Evolutionary conservation across 257 asterid species (phyloP), one percentile per base, ranked within the genome.

Genomic region (Knoxia roxburghii): DNA sequence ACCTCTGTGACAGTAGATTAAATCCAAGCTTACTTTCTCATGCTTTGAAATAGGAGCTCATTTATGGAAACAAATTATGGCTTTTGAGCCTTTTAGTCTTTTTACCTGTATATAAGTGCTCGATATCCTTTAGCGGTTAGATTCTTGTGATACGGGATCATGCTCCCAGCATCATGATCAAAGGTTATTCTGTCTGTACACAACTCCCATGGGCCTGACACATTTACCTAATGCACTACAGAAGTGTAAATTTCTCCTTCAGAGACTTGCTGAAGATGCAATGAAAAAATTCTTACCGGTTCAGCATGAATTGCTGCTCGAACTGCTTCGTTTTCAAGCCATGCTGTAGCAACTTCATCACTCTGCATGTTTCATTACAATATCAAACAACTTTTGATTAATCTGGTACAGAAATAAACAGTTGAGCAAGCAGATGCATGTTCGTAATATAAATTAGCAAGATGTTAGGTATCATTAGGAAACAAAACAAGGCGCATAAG

Each of bases 291-390:
- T 41, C 94, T 81, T 85, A 90, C 99, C 55, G 71, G 74, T 37
- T 80, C 95, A 52, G 96, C 97, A 68, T 90, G 97, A 70, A 93
- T 84, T 32, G 99, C 96, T 79, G 86, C 76, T 79, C 97, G 81
- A 71, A 93, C 95, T 48, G 80, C 81, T 79, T 80, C 90, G 51
- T 83, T 79, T 75, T 87, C 84, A 72, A 93, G 86, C 99, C 99
- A 93, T 10, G 82, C 75, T 69, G 75, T 81, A 18, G 97, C 96
- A 68, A 90, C 97, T 68, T 80, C 89, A 65, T 90, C 99, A 55
- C 80, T 84, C 99, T 93, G 80, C 75, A 76, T 24, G 29, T 64
- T 70, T 68, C 53, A 67, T 68, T 64, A 26, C 37, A 45, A 50
- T 58, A 48, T 63, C 12, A 29, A 69, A 40, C 41, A 46, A 65